phyloP scores from a whole-genome alignment of 2,329 filamentous ascomycete species.

The Onygenales sp. region DNA sequence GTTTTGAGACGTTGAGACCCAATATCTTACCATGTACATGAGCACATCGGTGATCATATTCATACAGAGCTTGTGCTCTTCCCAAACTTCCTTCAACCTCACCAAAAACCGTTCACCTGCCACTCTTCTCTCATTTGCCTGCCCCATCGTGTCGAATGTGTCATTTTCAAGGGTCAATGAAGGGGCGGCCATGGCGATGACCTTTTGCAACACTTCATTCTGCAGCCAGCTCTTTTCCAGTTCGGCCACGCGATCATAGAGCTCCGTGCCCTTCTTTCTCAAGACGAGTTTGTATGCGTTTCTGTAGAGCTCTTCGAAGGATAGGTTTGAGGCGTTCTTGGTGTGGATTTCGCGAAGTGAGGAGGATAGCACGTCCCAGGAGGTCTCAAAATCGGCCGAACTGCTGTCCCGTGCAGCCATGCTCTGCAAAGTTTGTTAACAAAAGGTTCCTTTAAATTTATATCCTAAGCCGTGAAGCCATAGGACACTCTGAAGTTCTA shows the following conservation, averaged over 20 bases:
- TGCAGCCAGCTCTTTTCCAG: slow-evolving; percentile 79
- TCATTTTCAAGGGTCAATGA: slow-evolving; percentile 52
- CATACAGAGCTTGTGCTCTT: slow-evolving; percentile 85
- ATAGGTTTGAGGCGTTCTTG: slow-evolving; percentile 79
- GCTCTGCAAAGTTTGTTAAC: slow-evolving; percentile 36
- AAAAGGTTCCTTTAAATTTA: background rate
- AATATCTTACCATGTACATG: slow-evolving; percentile 69
- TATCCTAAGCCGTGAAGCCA: background rate
- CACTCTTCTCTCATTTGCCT: slow-evolving; percentile 67
- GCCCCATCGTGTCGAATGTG: slow-evolving; percentile 39
- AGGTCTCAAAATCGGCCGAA: slow-evolving; percentile 70
- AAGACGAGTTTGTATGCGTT: slow-evolving; percentile 90
- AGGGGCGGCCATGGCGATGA: slow-evolving; percentile 61
- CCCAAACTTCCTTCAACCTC: slow-evolving; percentile 68
- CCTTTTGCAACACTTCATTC: slow-evolving; percentile 59
- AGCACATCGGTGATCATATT: slow-evolving; percentile 94
- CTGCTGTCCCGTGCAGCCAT: slow-evolving; percentile 42
- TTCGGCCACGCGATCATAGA: slow-evolving; percentile 71
- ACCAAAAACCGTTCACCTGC: slow-evolving; percentile 76
- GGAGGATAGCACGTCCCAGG: slow-evolving; percentile 66
- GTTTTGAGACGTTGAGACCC: background rate
- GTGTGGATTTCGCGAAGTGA: slow-evolving; percentile 83
- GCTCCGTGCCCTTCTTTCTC: slow-evolving; percentile 69
- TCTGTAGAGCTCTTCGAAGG: slow-evolving; percentile 92
- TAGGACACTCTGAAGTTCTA: background rate